phyloP scores from a whole-genome alignment of 306 rosid genomes.

The Prinsepia uniflora region DNA sequence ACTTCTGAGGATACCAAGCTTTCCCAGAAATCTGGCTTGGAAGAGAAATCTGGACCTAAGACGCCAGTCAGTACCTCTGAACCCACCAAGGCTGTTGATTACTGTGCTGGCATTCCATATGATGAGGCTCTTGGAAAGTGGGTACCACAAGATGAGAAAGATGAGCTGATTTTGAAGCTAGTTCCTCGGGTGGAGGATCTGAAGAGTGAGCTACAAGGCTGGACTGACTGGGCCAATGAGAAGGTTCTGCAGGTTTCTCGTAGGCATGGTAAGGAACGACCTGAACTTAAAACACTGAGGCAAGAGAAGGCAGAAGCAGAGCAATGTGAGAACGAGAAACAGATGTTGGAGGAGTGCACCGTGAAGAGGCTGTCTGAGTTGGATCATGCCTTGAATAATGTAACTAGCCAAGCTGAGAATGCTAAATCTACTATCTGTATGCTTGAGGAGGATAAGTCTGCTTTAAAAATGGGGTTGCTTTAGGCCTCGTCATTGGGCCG shows the following conservation, averaged over 20 bases:
- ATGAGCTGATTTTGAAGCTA: conserved; percentile 41
- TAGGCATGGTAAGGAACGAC: conserved; percentile 39
- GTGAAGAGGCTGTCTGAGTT: conserved; percentile 50
- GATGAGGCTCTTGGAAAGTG: conserved; percentile 38
- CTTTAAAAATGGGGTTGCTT: conserved; percentile 44
- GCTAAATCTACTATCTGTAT: conserved; percentile 27
- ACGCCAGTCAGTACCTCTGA: conserved; percentile 19
- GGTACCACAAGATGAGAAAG: conserved; percentile 48
- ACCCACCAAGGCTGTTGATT: conserved; percentile 29
- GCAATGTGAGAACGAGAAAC: conserved; percentile 32
- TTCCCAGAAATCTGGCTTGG: conserved; percentile 8
- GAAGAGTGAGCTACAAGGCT: conserved; percentile 43
- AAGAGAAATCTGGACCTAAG: conserved; percentile 17
- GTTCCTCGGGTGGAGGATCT: conserved; percentile 38
- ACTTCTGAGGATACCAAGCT: conserved; percentile 15
- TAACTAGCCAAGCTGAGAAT: conserved; percentile 36
- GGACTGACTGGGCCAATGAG: conserved; percentile 57
- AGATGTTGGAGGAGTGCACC: conserved; percentile 43
- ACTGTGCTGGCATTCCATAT: conserved; percentile 46
- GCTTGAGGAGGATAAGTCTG: conserved; percentile 40
- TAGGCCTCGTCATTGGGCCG: too few species aligned
- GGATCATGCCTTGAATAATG: conserved; percentile 50
- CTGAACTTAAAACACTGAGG: conserved; percentile 45
- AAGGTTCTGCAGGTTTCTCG: conserved; percentile 59
- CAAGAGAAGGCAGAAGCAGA: conserved; percentile 45